Evolutionary conservation across 2,329 filamentous ascomycete species (phyloP), one percentile per base, ranked within the genome.

Genomic region (Periconia sp.): DNA sequence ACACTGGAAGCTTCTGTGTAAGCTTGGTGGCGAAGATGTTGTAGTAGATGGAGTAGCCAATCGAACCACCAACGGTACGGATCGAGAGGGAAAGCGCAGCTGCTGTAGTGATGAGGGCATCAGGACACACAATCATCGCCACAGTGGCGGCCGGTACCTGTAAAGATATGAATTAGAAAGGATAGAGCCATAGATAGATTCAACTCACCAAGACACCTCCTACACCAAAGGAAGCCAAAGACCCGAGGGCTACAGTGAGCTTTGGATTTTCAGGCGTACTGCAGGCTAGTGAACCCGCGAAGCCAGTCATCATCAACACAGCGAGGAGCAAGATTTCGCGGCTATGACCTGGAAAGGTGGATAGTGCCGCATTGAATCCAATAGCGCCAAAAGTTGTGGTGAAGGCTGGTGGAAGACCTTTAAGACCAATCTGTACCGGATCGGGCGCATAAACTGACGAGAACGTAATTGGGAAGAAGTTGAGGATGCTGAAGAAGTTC

Each of bases 31-130:
- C 59, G 28, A 68, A 65, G 38, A 69, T 54, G 33, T 66, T 67
- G 47, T 65, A 65, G 52, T 68, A 70, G 8, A 69, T 62, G 3
- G 63, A 64, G 29, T 66, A 64, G 18, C 65, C 66, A n/a, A 70
- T 65, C 7, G 59, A 60, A 11, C 66, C 66, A n/a, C 64, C 66
- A 18, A 68, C 65, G 4, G 71, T 71, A 21, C 76, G 72, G 41
- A 78, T 75, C 15, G 70, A 74, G 9, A 75, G 74, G 21, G 77
- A 70, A 16, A 75, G 5, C 52, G 73, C 40, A 57, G 74, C 62
- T 1, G 61, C 62, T n/a, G 65, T 67, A 4, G 64, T 67, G 31
- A 68, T 68, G 5, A 66, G 52, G 4, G 59, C 50, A 36, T 68
- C 65, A 1, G 64, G 63, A 19, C 59, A 64, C 9, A 66, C 60